Evolutionary conservation across 2,329 filamentous ascomycete species (phyloP), one percentile per base, ranked within the genome.

Genomic region (Byssothecium circinans): DNA sequence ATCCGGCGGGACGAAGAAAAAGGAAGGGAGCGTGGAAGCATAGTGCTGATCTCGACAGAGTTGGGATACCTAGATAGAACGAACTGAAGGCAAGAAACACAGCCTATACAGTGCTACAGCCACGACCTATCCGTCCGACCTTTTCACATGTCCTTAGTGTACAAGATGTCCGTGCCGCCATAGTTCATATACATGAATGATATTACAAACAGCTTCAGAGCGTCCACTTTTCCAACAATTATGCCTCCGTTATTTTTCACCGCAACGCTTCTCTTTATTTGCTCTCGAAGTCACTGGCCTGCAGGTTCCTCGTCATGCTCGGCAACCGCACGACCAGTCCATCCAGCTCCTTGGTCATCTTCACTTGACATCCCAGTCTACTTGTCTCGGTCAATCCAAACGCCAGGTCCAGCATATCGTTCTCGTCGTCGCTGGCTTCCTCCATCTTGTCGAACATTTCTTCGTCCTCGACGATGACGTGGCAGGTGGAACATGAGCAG

Each of bases 241-340:
- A 25, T 25, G 23, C 23, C 23, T 25, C 23, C 23, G n/a, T n/a
- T n/a, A n/a, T n/a, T n/a, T n/a, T n/a, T n/a, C n/a, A n/a, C n/a
- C n/a, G n/a, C n/a, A n/a, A n/a, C 5, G 10, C 12, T 14, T 14
- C 8, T 32, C 14, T 32, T 32, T n/a, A 12, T 14, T 41, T 52
- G 45, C 43, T 37, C 55, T 72, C 74, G 47, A 99, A 99, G 74
- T 99, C 94, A 71, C 89, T 95, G 12, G 90, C 89, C 75, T 99
- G 94, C 74, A 99, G 65, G 68, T 99, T 99, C 70, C 94, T 81
- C 56, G 94, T 97, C 91, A 96, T 96, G 30, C 84, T 85, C 11
- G 94, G 94, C 64, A 99, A 74, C 71, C 83, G 88, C 25, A 99
- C 90, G 37, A 84, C 83, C 62, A 99, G 56, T 0, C 94, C 94